Evolutionary conservation across 108 stramenopile species (phyloP).

Genomic region (Nitzschia palea): DNA sequence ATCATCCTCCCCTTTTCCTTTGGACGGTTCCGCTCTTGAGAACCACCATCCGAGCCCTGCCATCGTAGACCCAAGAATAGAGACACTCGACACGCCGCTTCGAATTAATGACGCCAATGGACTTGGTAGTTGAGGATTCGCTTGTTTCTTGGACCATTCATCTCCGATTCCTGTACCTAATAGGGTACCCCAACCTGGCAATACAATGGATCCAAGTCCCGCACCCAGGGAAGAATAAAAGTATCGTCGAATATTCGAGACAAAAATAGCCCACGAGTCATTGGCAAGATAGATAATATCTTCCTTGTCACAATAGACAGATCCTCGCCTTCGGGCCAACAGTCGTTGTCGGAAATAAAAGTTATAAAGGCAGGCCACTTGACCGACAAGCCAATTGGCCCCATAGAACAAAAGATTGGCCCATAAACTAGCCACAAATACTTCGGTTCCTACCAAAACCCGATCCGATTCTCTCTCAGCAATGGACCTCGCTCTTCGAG

Average conservation of each 20-base stretch:
- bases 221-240: conserved; percentile 8
- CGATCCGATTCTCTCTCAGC: conserved; percentile 1
- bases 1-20: background rate
- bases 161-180: conserved; percentile 16
- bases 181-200: conserved; percentile 20
- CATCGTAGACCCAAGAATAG: background rate
- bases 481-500: conserved; percentile 7
- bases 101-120: background rate
- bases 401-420: conserved; percentile 14
- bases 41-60: background rate
- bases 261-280: conserved; percentile 7
- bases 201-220: conserved; percentile 12
- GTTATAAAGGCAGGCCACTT: background rate
- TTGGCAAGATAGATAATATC: background rate
- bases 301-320: background rate
- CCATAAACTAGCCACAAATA: conserved; percentile 1
- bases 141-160: background rate
- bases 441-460: background rate
- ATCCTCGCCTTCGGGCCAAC: background rate
- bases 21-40: background rate
- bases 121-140: background rate
- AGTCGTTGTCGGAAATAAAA: background rate
- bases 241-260: background rate
- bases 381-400: conserved; percentile 5
- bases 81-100: background rate